Conservation (phyloP, 108 stramenopile genomes). For the Parmales sp. region DNA sequence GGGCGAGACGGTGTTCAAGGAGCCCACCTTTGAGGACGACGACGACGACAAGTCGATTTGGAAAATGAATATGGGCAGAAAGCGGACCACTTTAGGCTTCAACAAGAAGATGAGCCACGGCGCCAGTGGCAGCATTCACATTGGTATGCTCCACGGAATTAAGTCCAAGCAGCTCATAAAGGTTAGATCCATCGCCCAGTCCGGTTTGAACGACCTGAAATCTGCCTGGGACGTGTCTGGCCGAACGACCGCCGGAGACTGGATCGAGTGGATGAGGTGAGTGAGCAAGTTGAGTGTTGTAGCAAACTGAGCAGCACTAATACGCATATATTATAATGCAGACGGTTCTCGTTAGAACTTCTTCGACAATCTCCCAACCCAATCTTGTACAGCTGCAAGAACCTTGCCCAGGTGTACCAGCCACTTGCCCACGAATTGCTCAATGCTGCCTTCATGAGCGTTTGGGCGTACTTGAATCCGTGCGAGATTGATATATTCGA, state of each 20-base stretch:
- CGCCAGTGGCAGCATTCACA: too few species aligned
- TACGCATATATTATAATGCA: too few species aligned
- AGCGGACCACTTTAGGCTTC: not conserved
- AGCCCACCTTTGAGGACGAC: not conserved
- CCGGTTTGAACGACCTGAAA: conserved; percentile 38
- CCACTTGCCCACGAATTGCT: conserved; percentile 89
- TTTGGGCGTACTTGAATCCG: conserved; percentile 72
- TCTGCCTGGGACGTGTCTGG: conserved; percentile 86
- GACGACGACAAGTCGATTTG: not conserved
- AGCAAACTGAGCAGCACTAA: too few species aligned
- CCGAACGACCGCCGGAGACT: conserved; percentile 80
- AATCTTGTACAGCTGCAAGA: conserved; percentile 78
- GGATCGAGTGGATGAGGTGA: conserved; percentile 92
- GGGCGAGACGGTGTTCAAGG: not conserved
- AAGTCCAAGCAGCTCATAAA: too few species aligned
- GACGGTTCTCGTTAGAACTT: conserved; percentile 80
- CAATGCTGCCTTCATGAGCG: conserved; percentile 92
- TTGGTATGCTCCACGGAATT: too few species aligned
- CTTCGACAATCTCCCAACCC: conserved; percentile 89
- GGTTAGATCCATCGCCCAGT: not conserved
- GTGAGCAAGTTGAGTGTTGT: too few species aligned
- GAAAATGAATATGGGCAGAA: not conserved
- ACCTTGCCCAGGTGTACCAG: conserved; percentile 83
- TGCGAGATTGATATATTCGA: not conserved
- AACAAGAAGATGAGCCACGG: not conserved